These are phyloP conservation scores for Melocanna baccifera DNA, from an alignment of 176 grass and related monocot species.

Conservation along the genomic window DNA sequence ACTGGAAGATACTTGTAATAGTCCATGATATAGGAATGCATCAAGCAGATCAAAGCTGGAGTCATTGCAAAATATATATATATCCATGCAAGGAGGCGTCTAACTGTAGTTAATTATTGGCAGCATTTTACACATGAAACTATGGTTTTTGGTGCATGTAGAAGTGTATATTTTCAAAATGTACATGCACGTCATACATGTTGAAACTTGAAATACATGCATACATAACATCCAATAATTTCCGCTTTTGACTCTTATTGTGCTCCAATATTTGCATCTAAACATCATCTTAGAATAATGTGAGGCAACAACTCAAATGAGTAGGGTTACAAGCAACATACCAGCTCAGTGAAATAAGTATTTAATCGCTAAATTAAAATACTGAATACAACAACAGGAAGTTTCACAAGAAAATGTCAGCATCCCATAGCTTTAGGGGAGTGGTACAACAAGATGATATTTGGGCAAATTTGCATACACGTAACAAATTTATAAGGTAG, in stretches of 20 bases:
- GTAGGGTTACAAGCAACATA: background rate
- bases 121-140: background rate
- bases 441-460: background rate
- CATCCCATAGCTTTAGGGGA: background rate
- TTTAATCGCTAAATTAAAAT: constrained; percentile 16
- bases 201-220: background rate
- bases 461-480: background rate
- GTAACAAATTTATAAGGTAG: background rate
- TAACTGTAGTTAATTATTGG: constrained; percentile 14
- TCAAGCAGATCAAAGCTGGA: constrained; percentile 10
- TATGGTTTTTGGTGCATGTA: background rate
- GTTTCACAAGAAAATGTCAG: background rate
- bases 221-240: background rate
- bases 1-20: background rate
- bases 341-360: background rate
- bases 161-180: background rate
- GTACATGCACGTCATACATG: background rate
- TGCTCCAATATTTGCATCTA: background rate
- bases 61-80: background rate
- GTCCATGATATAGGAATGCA: background rate
- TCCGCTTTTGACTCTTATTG: background rate
- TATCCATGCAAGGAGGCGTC: background rate
- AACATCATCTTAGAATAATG: constrained; percentile 6
- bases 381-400: background rate
- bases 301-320: background rate